These are phyloP conservation scores for Tolypocladium nubicola DNA, from an alignment of 2,329 filamentous ascomycete genomes.

Conservation along the genomic window DNA sequence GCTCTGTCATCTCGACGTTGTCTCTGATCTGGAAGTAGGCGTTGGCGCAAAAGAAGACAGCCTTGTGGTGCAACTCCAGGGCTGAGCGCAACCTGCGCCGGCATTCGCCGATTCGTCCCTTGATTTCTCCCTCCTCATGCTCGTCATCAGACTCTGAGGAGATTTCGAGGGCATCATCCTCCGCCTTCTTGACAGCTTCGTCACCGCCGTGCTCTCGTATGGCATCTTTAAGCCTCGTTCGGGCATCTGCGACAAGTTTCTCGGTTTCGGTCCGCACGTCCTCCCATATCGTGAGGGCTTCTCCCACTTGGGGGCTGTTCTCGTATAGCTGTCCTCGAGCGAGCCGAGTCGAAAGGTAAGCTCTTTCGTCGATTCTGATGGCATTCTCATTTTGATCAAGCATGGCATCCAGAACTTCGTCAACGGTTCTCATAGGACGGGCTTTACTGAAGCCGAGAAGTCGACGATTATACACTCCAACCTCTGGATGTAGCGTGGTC, in stretches of 20 bases:
- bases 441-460: slow-evolving; percentile 50
- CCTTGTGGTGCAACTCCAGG: slow-evolving; percentile 72
- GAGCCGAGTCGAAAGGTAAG: slow-evolving; percentile 52
- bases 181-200: background rate
- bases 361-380: slow-evolving; percentile 59
- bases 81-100: slow-evolving; percentile 58
- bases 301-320: slow-evolving; percentile 55
- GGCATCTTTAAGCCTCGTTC: slow-evolving; percentile 48
- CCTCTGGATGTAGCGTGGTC: slow-evolving; percentile 76
- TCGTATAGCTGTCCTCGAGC: slow-evolving; percentile 69
- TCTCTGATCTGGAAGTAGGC: slow-evolving; percentile 75
- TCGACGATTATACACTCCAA: slow-evolving; percentile 56
- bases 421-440: slow-evolving; percentile 66
- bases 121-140: slow-evolving; percentile 20
- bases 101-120: slow-evolving; percentile 40
- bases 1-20: slow-evolving; percentile 50
- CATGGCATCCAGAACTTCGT: slow-evolving; percentile 84
- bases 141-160: slow-evolving; percentile 24
- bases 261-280: slow-evolving; percentile 38
- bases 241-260: slow-evolving; percentile 50
- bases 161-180: slow-evolving; percentile 3
- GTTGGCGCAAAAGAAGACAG: slow-evolving; percentile 76
- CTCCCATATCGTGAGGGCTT: slow-evolving; percentile 63
- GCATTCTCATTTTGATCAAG: slow-evolving; percentile 68
- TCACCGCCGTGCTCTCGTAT: slow-evolving; percentile 17